Base-by-base conservation (phyloP, 129 eudicot genomes). In the Apium graveolens region DNA sequence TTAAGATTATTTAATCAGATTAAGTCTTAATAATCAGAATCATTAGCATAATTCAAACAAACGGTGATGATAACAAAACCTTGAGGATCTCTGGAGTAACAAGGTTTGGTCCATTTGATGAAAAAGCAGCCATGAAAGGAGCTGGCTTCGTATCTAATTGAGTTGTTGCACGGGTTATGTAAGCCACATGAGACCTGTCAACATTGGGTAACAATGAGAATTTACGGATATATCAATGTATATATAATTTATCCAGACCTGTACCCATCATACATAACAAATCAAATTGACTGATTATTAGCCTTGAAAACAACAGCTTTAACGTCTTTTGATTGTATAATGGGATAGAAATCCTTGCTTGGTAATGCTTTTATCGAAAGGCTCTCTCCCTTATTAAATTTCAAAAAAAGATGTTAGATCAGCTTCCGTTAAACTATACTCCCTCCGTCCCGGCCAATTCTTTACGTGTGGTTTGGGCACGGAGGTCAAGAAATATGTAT, bases 381-480 rank as follows among this genome's bases (percentile, higher is more conserved):
- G 79, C 99, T 90, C 83, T 89, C 88, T 70, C 97, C 99, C 99
- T 94, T 41, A 6, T 4, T 5, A 41, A 41, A 41, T 41, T 41
- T 41, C 9, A 78, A 35, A 8, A 53, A 32, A 7, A 53, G 2
- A 49, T 17, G n/a, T 49, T 32, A 35, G 74, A 37, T 37, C 74
- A 37, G 46, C 26, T 53, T 16, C 48, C 18, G 8, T 7, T 1
- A 20, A n/a, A n/a, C n/a, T n/a, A n/a, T n/a, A n/a, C n/a, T n/a
- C n/a, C n/a, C n/a, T n/a, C n/a, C n/a, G n/a, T n/a, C n/a, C n/a
- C n/a, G n/a, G n/a, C n/a, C n/a, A n/a, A n/a, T n/a, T n/a, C n/a
- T n/a, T n/a, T n/a, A n/a, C n/a, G n/a, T n/a, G n/a, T n/a, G n/a
- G n/a, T n/a, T n/a, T n/a, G n/a, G n/a, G n/a, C n/a, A n/a, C n/a